phyloP scores from a whole-genome alignment of 495 filamentous ascomycete species.

The Aspergillus bridgeri region DNA sequence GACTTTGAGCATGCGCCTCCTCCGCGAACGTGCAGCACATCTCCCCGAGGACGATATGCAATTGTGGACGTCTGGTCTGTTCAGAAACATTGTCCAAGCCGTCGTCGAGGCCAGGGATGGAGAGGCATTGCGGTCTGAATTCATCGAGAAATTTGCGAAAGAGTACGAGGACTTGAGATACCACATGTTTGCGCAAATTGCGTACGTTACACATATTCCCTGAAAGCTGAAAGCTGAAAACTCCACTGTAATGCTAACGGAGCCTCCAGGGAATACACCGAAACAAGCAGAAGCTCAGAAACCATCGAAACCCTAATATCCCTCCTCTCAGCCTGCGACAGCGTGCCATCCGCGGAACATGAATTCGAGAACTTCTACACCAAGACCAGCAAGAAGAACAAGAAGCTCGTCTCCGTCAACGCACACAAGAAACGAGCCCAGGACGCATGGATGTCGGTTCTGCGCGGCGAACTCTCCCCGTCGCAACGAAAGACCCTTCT shows the following conservation, averaged over 20 bases:
- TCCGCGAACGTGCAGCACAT: constrained; percentile 71
- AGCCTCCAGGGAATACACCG: constrained; percentile 30
- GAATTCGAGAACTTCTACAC: constrained; percentile 67
- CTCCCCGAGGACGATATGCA: constrained; percentile 56
- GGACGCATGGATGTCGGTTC: constrained; percentile 76
- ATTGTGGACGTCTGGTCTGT: constrained; percentile 60
- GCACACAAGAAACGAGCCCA: constrained; percentile 60
- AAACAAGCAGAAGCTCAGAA: constrained; percentile 29
- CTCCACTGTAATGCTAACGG: constrained; percentile 29
- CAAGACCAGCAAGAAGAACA: constrained; percentile 62
- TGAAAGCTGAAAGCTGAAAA: not conserved
- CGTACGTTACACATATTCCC: constrained; percentile 48
- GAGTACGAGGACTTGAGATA: constrained; percentile 82
- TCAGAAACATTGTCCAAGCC: constrained; percentile 58
- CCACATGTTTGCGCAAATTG: constrained; percentile 67
- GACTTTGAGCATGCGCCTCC: constrained; percentile 74
- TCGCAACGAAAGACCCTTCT: constrained; percentile 79
- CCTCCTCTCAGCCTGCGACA: constrained; percentile 63
- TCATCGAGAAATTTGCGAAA: constrained; percentile 70
- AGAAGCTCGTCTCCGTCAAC: constrained; percentile 36
- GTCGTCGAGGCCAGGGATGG: constrained; percentile 56
- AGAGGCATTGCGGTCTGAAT: constrained; percentile 61
- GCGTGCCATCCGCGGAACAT: constrained; percentile 56
- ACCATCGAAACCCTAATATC: constrained; percentile 55
- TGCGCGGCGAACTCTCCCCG: constrained; percentile 58